Percentiles rank a stretch among this genome's conserved stretches.
phyloP scores from a whole-genome alignment of 306 rosid species.

The Trichosanthes cucumerina region DNA sequence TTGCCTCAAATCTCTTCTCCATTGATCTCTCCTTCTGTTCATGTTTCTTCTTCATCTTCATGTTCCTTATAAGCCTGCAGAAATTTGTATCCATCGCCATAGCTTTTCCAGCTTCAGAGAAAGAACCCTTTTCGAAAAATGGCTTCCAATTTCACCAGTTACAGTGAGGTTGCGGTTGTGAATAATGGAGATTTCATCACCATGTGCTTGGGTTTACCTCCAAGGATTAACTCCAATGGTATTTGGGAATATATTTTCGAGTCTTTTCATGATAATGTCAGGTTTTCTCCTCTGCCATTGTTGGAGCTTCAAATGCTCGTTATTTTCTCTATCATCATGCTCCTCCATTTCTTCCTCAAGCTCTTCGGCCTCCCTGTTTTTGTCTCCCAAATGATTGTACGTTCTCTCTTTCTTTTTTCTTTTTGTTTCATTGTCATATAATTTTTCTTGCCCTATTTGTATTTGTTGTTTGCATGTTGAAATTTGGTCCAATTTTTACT shows the following conservation, averaged over 20 bases:
- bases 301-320: conserved; percentile 21
- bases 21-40: not conserved
- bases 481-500: too few relatives aligned
- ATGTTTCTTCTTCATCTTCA: not conserved
- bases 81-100: not conserved
- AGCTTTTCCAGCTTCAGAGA: not conserved
- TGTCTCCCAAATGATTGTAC: conserved; percentile 25
- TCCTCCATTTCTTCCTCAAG: conserved; percentile 17
- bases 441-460: not conserved
- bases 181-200: not conserved
- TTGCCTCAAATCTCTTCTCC: not conserved
- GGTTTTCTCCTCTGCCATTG: conserved; percentile 13
- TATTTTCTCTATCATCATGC: conserved; percentile 9
- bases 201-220: not conserved
- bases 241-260: not conserved
- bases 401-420: not conserved
- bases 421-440: not conserved
- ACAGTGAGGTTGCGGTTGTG: not conserved
- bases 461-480: not conserved
- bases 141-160: not conserved
- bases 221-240: not conserved
- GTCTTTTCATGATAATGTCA: not conserved
- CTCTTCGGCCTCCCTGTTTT: conserved; percentile 19
- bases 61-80: not conserved
- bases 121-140: not conserved